A percentile compares a stretch with the other conserved stretches of the same genome.
These are phyloP conservation scores for Lepidopterella palustris DNA, from an alignment of 495 filamentous ascomycete species.

Conservation along the genomic window DNA sequence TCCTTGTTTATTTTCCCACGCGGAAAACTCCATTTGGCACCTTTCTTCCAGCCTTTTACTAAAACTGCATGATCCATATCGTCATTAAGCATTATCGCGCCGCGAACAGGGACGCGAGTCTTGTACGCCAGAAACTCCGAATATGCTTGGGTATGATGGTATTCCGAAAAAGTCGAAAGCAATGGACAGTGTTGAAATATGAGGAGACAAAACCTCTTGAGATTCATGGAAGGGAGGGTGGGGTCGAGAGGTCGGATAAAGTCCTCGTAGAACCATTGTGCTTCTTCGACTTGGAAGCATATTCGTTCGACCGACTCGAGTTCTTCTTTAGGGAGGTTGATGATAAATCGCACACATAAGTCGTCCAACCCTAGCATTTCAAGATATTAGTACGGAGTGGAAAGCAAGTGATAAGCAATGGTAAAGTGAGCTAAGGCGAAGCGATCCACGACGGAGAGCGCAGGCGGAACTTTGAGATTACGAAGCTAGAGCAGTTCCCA, in stretches of 20 bases:
- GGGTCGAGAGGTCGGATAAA: constrained; percentile 91
- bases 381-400: background rate
- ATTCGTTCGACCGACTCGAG: constrained; percentile 84
- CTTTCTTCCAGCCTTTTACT: constrained; percentile 97
- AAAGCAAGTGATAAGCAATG: background rate
- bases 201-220: constrained; percentile 73
- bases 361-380: constrained; percentile 77
- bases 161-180: constrained; percentile 68
- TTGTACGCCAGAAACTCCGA: constrained; percentile 90
- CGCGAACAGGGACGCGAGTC: constrained; percentile 84
- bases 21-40: constrained; percentile 92
- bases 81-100: constrained; percentile 85
- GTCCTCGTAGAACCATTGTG: constrained; percentile 99
- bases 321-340: constrained; percentile 88
- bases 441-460: background rate
- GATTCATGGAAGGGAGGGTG: constrained; percentile 70
- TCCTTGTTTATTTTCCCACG: constrained; percentile 96
- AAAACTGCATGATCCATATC: constrained; percentile 85
- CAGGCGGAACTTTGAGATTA: background rate
- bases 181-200: constrained; percentile 92
- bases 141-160: constrained; percentile 73
- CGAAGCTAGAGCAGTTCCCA: background rate
- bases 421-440: background rate
- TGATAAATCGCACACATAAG: constrained; percentile 89
- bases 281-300: constrained; percentile 97